Base-by-base conservation (phyloP, 2,329 filamentous ascomycete species). In the Talaromyces verruculosus region DNA sequence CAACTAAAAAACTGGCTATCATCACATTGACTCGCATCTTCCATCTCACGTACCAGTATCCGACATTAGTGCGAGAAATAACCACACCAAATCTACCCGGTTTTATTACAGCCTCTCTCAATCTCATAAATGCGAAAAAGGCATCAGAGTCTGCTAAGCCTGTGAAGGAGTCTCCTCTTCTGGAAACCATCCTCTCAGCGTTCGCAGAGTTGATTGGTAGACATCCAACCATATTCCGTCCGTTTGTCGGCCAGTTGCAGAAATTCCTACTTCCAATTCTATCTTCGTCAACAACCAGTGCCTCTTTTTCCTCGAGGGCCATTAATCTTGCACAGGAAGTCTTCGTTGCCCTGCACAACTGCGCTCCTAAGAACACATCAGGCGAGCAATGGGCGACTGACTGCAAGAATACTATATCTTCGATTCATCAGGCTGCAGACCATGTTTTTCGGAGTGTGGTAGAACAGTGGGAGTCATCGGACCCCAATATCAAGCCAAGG, bases 21-120 rank as follows among this genome's bases (percentile, higher is more conserved):
- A 85, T 95, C 68, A 87, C 91, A 15, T 81, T 97, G 68, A 91
- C 91, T 22, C 89, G 91, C 73, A 93, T 97, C 71, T 97, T 95
- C 79, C 85, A 88, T 70, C 85, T 95, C 41, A 90, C 93, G 47
- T 91, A 93, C 73, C 87, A 89, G 43, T 93, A 93, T 74, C 91
- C 90, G 67, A 95, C 92, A 8, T 83, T 97, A 63, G 84, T 94
- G 53, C 86, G 94, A 71, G 93, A 97, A 75, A 91, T 97, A 67
- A 93, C 91, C 0, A 96, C 93, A 0, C 92, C 92, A 2, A 91
- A 88, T 2, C 81, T 97, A 22, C 88, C 91, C 1, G 81, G 85
- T 1, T 96, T 94, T 72, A 84, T 93, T 55, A 88, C 87, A 0
- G 84, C 89, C 2, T 92, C 90, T 71, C 78, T 97, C 53, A 88